Conservation (phyloP, 257 asterid species). For the Solanum peruvianum region DNA sequence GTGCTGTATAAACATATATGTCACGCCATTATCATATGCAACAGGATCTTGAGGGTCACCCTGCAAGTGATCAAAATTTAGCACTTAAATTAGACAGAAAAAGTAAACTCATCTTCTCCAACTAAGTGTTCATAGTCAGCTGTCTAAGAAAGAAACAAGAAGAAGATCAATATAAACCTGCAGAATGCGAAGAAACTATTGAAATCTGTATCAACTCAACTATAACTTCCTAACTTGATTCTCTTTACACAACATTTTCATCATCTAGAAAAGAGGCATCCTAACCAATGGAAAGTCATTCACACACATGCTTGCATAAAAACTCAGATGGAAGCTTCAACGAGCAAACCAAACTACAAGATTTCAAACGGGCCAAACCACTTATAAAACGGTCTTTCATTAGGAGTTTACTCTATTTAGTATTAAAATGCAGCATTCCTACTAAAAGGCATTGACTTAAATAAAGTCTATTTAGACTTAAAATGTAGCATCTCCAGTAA, state of each 20-base stretch:
- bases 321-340: neutral
- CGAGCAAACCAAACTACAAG: neutral
- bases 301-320: neutral
- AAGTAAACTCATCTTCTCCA: neutral
- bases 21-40: conserved; percentile 76
- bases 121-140: neutral
- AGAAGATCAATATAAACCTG: neutral
- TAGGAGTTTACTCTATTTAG: neutral
- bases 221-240: neutral
- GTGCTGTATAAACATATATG: conserved; percentile 95
- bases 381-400: neutral
- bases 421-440: neutral
- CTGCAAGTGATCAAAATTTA: conserved; percentile 18
- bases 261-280: neutral
- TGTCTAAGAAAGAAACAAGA: neutral
- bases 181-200: neutral
- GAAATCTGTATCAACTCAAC: neutral
- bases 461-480: neutral
- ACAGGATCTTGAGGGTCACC: conserved; percentile 98
- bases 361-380: neutral
- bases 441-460: neutral
- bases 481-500: neutral
- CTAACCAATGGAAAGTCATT: neutral
- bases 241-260: neutral
- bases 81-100: neutral